These are phyloP conservation scores for Lactarius hengduanensis DNA, from an alignment of 768 basidiomycete genomes.

Conservation along the genomic window DNA sequence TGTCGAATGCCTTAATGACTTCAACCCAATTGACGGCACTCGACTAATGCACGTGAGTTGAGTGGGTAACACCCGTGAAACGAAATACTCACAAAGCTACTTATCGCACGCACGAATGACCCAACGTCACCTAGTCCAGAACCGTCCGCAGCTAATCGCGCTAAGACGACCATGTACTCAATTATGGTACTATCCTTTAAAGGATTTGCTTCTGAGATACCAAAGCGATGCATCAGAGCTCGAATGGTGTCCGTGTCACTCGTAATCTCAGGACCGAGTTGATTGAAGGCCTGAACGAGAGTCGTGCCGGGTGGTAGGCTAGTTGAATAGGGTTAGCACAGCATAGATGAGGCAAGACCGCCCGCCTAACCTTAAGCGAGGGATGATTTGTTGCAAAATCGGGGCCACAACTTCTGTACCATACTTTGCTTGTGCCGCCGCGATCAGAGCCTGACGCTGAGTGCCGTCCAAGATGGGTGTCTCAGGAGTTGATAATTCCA, in stretches of 20 bases:
- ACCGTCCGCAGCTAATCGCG: conserved; percentile 71
- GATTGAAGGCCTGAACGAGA: conserved; percentile 71
- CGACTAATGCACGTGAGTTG: conserved; percentile 45
- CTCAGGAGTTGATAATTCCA: conserved; percentile 69
- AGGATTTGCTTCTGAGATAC: conserved; percentile 67
- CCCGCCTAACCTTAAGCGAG: conserved; percentile 61
- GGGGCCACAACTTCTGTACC: conserved; percentile 74
- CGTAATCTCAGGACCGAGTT: conserved; percentile 79
- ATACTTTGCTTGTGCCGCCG: conserved; percentile 75
- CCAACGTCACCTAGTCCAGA: conserved; percentile 71
- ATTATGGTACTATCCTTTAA: conserved; percentile 68
- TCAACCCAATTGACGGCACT: conserved; percentile 73
- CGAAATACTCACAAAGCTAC: conserved; percentile 61
- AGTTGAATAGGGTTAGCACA: conserved; percentile 23
- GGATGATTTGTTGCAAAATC: conserved; percentile 70
- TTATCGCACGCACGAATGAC: conserved; percentile 67
- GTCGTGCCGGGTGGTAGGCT: conserved; percentile 68
- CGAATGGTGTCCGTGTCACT: conserved; percentile 68
- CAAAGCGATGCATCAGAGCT: conserved; percentile 70
- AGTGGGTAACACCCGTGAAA: conserved; percentile 17
- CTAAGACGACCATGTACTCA: conserved; percentile 67
- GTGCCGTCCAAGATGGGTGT: conserved; percentile 65
- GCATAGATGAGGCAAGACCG: conserved; percentile 26
- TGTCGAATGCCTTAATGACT: conserved; percentile 85
- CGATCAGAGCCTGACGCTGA: conserved; percentile 73